A percentile compares a stretch with the other conserved stretches of the same genome.
These are phyloP conservation scores for Polygonum aviculare DNA, from an alignment of 148 eudicot species.

Conservation along the genomic window DNA sequence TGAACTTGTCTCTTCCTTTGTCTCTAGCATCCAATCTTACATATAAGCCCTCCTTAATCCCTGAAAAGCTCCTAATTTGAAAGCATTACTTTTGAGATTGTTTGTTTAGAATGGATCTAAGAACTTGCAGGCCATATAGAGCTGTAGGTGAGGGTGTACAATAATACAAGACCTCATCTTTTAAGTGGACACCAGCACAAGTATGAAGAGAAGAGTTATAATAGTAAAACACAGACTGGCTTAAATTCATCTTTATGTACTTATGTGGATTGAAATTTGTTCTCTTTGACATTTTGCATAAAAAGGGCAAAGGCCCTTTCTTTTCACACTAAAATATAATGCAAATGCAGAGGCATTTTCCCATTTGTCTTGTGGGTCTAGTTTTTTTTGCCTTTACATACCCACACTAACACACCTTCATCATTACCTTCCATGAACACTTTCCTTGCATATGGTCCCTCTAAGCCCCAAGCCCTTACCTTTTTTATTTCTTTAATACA, in stretches of 20 bases:
- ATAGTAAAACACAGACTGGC: neutral
- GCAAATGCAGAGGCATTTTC: neutral
- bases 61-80: constrained; percentile 1
- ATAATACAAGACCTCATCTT: neutral
- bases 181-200: constrained; percentile 7
- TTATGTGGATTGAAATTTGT: constrained; percentile 12
- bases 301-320: neutral
- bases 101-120: neutral
- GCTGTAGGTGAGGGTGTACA: neutral
- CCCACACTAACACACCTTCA: constrained; percentile 10
- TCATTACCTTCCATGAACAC: constrained; percentile 6
- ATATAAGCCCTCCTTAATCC: neutral
- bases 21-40: neutral
- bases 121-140: neutral
- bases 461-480: neutral
- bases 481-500: neutral
- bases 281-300: constrained; percentile 9
- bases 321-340: neutral
- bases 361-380: constrained; percentile 5
- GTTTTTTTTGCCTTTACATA: neutral
- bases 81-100: neutral
- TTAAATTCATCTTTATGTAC: constrained; percentile 12
- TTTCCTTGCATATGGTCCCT: constrained; percentile 2
- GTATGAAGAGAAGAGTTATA: neutral
- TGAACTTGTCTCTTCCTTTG: constrained; percentile 6